These are phyloP conservation scores for Irpex lacteus DNA, from an alignment of 1,284 basidiomycete species.

Conservation along the genomic window DNA sequence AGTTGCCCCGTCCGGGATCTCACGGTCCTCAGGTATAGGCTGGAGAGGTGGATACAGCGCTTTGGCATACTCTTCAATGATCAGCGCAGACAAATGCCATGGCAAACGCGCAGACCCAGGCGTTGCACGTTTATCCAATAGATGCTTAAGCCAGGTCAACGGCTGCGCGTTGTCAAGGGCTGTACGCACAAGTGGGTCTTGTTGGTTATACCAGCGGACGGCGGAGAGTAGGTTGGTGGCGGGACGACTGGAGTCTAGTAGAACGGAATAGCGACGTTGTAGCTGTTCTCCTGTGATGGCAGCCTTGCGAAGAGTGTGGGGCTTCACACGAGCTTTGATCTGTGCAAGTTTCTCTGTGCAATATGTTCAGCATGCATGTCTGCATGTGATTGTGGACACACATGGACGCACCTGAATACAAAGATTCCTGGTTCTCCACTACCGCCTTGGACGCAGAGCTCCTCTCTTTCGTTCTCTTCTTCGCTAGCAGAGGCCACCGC, in stretches of 20 bases:
- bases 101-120: constrained; percentile 36
- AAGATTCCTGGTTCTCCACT: constrained; percentile 32
- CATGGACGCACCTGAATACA: constrained; percentile 23
- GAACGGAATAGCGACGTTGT: constrained; percentile 55
- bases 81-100: constrained; percentile 65
- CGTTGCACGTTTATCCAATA: constrained; percentile 42
- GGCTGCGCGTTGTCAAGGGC: constrained; percentile 62
- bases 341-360: constrained; percentile 52
- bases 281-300: constrained; percentile 65
- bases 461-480: constrained; percentile 58
- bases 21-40: constrained; percentile 41
- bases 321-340: constrained; percentile 47
- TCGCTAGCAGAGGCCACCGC: constrained; percentile 60
- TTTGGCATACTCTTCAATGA: constrained; percentile 61
- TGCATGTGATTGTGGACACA: too few relatives aligned
- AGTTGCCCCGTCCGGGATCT: constrained; percentile 23
- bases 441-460: constrained; percentile 38
- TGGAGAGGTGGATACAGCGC: constrained; percentile 39
- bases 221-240: constrained; percentile 47
- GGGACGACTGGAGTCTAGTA: constrained; percentile 35
- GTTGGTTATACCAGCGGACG: constrained; percentile 55
- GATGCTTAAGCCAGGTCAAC: constrained; percentile 67
- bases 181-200: constrained; percentile 41
- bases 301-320: constrained; percentile 61
- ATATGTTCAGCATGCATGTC: not conserved